A percentile compares a stretch with the other conserved stretches of the same genome.
Evolutionary conservation across 768 basidiomycete species (phyloP).

Genomic region (Tubosaeta sp.): DNA sequence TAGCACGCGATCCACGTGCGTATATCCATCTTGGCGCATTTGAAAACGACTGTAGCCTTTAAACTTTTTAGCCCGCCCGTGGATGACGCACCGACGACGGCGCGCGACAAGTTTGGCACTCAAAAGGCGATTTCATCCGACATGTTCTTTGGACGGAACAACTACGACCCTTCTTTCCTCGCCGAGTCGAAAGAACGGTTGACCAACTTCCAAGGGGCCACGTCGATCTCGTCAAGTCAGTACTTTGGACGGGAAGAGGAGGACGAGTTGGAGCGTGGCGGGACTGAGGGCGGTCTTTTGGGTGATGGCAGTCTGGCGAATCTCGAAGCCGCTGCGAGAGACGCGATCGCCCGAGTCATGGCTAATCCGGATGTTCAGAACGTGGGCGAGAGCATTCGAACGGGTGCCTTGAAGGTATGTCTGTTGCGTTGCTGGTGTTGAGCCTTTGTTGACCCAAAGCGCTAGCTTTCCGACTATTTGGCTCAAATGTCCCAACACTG

Average conservation of each 20-base stretch:
- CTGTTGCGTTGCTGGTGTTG: not conserved
- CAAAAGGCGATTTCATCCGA: conserved; percentile 98
- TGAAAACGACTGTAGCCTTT: conserved; percentile 1
- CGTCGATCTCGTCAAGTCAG: conserved; percentile 89
- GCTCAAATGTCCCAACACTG: conserved; percentile 59
- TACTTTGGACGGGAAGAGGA: conserved; percentile 95
- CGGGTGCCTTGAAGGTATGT: conserved; percentile 78
- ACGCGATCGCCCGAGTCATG: conserved; percentile 68
- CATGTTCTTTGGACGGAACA: conserved; percentile 90
- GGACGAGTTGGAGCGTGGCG: conserved; percentile 39
- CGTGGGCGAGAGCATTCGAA: conserved; percentile 70
- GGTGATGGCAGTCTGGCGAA: conserved; percentile 50
- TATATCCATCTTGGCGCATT: not conserved
- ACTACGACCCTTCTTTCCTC: conserved; percentile 71
- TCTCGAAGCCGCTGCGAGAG: conserved; percentile 63
- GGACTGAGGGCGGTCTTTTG: conserved; percentile 52
- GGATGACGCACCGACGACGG: conserved; percentile 69
- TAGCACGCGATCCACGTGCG: conserved; percentile 39
- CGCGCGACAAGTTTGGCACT: conserved; percentile 84
- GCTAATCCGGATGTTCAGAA: conserved; percentile 88
- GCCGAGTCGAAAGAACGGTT: conserved; percentile 80
- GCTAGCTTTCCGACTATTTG: conserved; percentile 62
- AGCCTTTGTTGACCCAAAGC: not conserved
- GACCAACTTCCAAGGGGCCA: conserved; percentile 84
- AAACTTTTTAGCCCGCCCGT: conserved; percentile 22